phyloP scores from a whole-genome alignment of 2,329 filamentous ascomycete species.

The Oidium heveae region DNA sequence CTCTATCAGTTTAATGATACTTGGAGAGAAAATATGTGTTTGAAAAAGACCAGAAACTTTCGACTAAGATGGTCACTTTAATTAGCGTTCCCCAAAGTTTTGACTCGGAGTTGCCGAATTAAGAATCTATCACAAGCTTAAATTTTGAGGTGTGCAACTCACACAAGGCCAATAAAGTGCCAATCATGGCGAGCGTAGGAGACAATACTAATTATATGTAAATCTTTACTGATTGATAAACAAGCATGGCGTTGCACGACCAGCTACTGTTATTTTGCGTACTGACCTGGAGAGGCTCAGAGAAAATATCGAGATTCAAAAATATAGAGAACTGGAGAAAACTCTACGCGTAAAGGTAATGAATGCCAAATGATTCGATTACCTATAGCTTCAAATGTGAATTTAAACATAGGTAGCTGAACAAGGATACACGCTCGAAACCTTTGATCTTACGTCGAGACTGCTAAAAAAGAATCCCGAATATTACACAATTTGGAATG shows the following conservation, averaged over 20 bases:
- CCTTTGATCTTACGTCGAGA: constrained; percentile 43
- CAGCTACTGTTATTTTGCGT: constrained; percentile 27
- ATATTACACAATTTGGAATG: constrained; percentile 82
- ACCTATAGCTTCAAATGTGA: neutral
- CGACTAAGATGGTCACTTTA: no score
- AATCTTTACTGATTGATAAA: constrained; percentile 9
- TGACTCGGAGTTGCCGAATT: no score
- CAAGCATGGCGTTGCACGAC: constrained; percentile 67
- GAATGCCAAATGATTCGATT: neutral
- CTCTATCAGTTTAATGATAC: no score
- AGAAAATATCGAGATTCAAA: constrained; percentile 49
- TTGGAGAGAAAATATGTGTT: no score
- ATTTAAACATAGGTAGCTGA: constrained; percentile 9
- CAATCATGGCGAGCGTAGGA: constrained; percentile 17
- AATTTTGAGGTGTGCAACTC: neutral
- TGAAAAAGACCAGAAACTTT: no score
- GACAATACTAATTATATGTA: constrained; percentile 4
- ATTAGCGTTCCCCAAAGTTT: no score
- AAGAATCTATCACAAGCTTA: no score
- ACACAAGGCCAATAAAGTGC: neutral
- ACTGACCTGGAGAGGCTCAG: constrained; percentile 46
- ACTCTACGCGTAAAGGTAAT: constrained; percentile 39
- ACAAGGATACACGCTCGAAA: constrained; percentile 19
- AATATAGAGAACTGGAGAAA: constrained; percentile 48
- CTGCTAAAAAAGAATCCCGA: constrained; percentile 59